A percentile compares a stretch with the other conserved stretches of the same genome.
Conservation (phyloP, 2,329 filamentous ascomycete species). For the Microsporum ferrugineum region DNA sequence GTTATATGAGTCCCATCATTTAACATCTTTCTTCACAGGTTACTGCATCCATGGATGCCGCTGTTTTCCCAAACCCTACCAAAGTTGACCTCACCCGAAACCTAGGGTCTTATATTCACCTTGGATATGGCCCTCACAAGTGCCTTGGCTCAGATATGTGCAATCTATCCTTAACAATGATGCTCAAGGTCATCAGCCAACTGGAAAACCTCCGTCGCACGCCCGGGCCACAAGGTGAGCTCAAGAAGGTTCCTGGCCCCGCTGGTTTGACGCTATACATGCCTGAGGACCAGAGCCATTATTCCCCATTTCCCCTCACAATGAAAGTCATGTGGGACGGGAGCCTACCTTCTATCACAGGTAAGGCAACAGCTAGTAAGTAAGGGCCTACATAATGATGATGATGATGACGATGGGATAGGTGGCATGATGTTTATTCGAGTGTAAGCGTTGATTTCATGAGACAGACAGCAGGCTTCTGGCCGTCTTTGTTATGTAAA, state of each 20-base stretch:
- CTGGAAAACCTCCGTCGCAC: conserved; percentile 38
- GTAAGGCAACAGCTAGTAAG: not conserved
- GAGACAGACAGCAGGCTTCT: not conserved
- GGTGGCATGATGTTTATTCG: not conserved
- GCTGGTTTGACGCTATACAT: conserved; percentile 36
- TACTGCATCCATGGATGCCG: conserved; percentile 29
- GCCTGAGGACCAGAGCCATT: conserved; percentile 33
- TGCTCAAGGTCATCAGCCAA: conserved; percentile 35
- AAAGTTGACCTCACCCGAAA: conserved; percentile 37
- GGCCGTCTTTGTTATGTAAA: too few species aligned
- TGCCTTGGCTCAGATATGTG: conserved; percentile 36
- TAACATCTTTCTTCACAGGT: conserved; percentile 30
- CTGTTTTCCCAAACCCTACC: conserved; percentile 28
- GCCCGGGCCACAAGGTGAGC: conserved; percentile 36
- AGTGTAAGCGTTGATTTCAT: not conserved
- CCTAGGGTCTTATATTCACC: conserved; percentile 31
- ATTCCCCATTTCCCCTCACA: conserved; percentile 34
- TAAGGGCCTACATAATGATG: not conserved
- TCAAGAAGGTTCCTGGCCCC: conserved; percentile 33
- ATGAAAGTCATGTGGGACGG: conserved; percentile 38
- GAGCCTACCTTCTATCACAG: conserved; percentile 17
- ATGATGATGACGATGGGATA: not conserved
- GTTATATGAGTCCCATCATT: conserved; percentile 18
- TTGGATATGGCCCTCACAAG: conserved; percentile 39
- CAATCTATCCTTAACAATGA: conserved; percentile 29